Base-by-base conservation (phyloP, 192 early-diverging fungal genomes). In the Backusella macrospora region DNA sequence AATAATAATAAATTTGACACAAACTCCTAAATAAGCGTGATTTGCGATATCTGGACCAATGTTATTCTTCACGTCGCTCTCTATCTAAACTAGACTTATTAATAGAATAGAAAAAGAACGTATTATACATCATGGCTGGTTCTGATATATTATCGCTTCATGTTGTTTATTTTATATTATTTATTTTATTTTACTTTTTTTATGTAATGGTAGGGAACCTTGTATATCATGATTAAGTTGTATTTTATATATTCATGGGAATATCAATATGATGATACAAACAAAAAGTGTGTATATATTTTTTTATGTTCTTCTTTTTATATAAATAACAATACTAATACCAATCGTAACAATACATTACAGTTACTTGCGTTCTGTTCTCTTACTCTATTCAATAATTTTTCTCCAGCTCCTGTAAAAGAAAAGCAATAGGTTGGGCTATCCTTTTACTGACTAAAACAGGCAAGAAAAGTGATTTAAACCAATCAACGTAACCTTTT, bases 21-120 rank as follows among this genome's bases (percentile, higher is more conserved):
- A 52, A 52, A 52, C 49, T 52, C 49, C 49, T 52, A 52, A 52
- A 52, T 52, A 52, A 52, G 49, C 49, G 49, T 52, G 49, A 52
- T 52, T 52, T 52, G 18, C 49, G 49, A 52, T 52, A 52, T 52
- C 49, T n/a, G 49, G 18, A 52, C 49, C 49, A 52, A 52, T 52
- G n/a, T 18, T 52, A 52, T 52, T 52, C 49, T 52, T 52, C 49
- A 52, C 18, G 49, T 52, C 18, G 49, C n/a, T 18, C 49, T 52
- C 18, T 52, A 3, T 52, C 18, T 52, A 34, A 34, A 34, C 29
- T 34, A 34, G 29, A 34, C 16, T 21, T 34, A 34, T 34, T 34
- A 34, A 34, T 34, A 34, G 29, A 34, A 34, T 34, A 34, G 29
- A 34, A 34, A 34, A 34, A 34, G 29, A 34, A 34, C 2, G 2